Base-by-base conservation (phyloP, 352 stramenopile species). In the Phytophthora niederhauseri region DNA sequence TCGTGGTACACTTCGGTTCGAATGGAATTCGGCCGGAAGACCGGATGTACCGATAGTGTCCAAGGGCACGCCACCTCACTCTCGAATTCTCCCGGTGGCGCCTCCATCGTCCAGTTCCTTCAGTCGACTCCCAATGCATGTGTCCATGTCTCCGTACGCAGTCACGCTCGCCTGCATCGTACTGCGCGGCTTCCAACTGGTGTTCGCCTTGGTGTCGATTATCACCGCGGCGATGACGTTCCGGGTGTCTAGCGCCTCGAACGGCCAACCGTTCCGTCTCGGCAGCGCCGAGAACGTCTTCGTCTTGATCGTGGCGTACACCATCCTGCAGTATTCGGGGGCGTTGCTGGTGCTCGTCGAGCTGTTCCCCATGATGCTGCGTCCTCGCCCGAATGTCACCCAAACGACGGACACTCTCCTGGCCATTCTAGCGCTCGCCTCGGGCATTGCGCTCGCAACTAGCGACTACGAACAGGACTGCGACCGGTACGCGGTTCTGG, bases 391-490 rank as follows among this genome's bases (percentile, higher is more conserved):
- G 20, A 26, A 68, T 14, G 28, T 86, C 24, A 73, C 70, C 6
- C 76, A 72, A 46, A 19, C 31, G 14, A 45, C 73, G 19, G 80
- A 90, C 48, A 34, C 5, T 28, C 36, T 81, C 0, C 26, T 87
- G 19, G 57, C 62, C 15, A 19, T 72, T 17, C 38, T 82, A 14
- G 68, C 76, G 19, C 43, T 88, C 8, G 66, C 26, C 41, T 69
- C 69, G 7, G 74, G 70, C 0, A 46, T 83, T 17, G 64, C 61
- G 9, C 61, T 88, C 48, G 56, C 56, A 6, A 52, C 11, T 8
- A 75, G 71, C 43, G 61, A 66, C 34, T 77, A 77, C 31, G 72
- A 76, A 9, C 46, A 67, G 50, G 36, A 76, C 28, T 88, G 81
- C 41, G 66, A 69, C 41, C 49, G 63, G 12, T 82, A 80, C 19